Evolutionary conservation across 2,329 filamentous ascomycete genomes (phyloP).

Genomic region (Alternaria arbusti): DNA sequence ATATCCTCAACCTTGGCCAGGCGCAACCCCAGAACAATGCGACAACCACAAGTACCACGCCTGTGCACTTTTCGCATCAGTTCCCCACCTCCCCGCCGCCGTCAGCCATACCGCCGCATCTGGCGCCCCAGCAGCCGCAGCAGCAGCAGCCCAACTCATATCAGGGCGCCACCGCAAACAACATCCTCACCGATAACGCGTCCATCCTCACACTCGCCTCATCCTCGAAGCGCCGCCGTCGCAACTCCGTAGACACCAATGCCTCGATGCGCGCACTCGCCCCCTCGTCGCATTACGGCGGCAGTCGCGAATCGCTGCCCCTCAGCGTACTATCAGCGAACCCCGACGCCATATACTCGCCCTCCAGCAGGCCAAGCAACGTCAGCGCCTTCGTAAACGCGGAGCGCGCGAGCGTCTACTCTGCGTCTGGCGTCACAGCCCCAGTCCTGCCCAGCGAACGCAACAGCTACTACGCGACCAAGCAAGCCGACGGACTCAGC

Average conservation of each 20-base stretch:
- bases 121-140: conserved; percentile 59
- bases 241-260: conserved; percentile 83
- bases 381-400: conserved; percentile 62
- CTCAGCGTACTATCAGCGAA: conserved; percentile 79
- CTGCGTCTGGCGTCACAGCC: conserved; percentile 66
- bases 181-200: conserved; percentile 82
- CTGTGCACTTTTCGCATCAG: conserved; percentile 64
- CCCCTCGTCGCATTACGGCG: conserved; percentile 81
- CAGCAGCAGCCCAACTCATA: conserved; percentile 73
- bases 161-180: conserved; percentile 79
- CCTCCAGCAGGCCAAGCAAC: conserved; percentile 57
- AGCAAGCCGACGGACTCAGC: conserved; percentile 72
- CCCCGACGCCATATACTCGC: conserved; percentile 58
- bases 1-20: conserved; percentile 50
- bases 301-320: conserved; percentile 79
- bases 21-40: conserved; percentile 30
- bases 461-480: conserved; percentile 77
- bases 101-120: conserved; percentile 75
- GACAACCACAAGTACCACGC: conserved; percentile 45
- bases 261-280: conserved; percentile 85
- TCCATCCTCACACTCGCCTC: conserved; percentile 85
- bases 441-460: conserved; percentile 75
- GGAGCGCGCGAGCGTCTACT: conserved; percentile 84
- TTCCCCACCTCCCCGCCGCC: conserved; percentile 63
- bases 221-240: conserved; percentile 77